Conservation (phyloP, 2,329 filamentous ascomycete genomes). For the Truncatella angustata region DNA sequence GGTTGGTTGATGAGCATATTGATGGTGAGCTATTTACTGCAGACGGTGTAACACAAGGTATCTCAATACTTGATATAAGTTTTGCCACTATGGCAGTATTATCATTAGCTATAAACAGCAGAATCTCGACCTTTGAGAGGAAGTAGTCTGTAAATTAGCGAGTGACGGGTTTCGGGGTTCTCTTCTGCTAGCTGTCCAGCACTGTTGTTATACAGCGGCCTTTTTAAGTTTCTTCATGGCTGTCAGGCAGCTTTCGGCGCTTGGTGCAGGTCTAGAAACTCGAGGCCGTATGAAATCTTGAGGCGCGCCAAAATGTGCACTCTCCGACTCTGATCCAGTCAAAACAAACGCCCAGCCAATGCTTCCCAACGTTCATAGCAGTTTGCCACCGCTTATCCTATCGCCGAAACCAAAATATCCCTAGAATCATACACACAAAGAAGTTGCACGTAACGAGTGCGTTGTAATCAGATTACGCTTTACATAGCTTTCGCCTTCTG, state of each 20-base stretch:
- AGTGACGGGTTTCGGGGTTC: slow-evolving; percentile 1
- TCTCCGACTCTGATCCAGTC: no score
- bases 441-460: slow-evolving; percentile 6
- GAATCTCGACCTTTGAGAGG: background rate
- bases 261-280: no score
- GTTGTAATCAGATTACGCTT: background rate
- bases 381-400: slow-evolving; percentile 5
- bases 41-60: no score
- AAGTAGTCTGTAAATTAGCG: slow-evolving; percentile 1
- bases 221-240: background rate
- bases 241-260: no score
- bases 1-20: no score
- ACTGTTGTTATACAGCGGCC: background rate
- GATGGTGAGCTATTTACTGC: background rate
- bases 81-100: no score
- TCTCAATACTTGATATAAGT: slow-evolving; percentile 1
- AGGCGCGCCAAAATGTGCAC: no score
- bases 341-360: slow-evolving; percentile 6
- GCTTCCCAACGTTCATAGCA: background rate
- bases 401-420: slow-evolving; percentile 4
- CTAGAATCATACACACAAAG: slow-evolving; percentile 8
- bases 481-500: slow-evolving; percentile 20
- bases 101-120: slow-evolving; percentile 11
- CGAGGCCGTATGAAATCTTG: no score
- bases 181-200: background rate